Evolutionary conservation across 139 green algal genomes (phyloP), one percentile per base, ranked within the genome.

Genomic region (Zygnema circumcarinatum): DNA sequence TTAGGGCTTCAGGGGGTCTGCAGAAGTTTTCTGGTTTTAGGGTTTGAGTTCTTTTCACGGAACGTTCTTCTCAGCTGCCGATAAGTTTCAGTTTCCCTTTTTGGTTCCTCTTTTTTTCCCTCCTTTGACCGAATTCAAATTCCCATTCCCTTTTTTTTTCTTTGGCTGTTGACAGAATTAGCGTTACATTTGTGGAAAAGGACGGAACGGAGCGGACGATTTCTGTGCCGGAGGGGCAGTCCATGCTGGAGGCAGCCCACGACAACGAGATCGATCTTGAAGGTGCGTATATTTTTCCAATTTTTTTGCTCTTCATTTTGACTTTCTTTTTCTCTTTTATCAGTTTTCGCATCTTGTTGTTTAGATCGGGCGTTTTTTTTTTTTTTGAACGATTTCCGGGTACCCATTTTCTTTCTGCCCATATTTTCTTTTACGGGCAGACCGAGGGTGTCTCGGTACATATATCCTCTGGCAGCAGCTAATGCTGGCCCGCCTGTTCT

Each of bases 261-360:
- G 92, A 95, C 0, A 98, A 99, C 74, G 96, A 98, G n/a, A 95
- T 99, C 31, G 97, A 99, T 78, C 91, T 99, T 0, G 97, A 99
- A 94, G 96, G 96, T 96, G 81, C 35, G 87, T 84, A 0, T 40
- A 62, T 54, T 42, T 75, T 40, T 38, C 40, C 1, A 41, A 35
- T n/a, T n/a, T n/a, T n/a, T n/a, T n/a, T n/a, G n/a, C n/a, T n/a
- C n/a, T n/a, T n/a, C n/a, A n/a, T n/a, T n/a, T n/a, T n/a, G n/a
- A 11, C 56, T 74, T 0, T 38, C 21, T 56, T 62, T 22, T 85
- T 16, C n/a, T 20, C 36, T 67, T n/a, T 80, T 39, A 31, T 52
- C 67, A 31, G 31, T 38, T 22, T 92, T 0, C 83, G 38, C 20
- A 42, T 0, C 1, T 67, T 2, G 67, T 33, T 25, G 29, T 29